Percentiles rank a stretch among this genome's conserved stretches.
Conservation (phyloP, 2,329 filamentous ascomycete species). For the Calonectria fujianensis region DNA sequence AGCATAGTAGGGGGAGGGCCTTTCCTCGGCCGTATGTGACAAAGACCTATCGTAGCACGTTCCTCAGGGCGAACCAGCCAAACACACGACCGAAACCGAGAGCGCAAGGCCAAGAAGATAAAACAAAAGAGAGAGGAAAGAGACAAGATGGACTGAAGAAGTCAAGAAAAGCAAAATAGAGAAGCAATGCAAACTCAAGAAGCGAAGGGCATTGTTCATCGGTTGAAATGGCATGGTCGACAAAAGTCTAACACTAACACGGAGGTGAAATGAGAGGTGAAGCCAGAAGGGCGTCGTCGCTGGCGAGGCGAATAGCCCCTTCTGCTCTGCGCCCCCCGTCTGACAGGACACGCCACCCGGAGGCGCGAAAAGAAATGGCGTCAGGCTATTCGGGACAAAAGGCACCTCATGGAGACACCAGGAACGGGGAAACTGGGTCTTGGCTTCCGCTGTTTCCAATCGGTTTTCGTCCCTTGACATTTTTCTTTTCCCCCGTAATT, state of each 20-base stretch:
- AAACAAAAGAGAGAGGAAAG: background rate
- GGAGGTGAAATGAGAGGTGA: slow-evolving; percentile 4
- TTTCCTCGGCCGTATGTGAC: slow-evolving; percentile 31
- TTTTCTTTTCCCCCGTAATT: background rate
- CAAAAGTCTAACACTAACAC: background rate
- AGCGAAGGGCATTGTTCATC: background rate
- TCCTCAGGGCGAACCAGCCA: slow-evolving; percentile 26
- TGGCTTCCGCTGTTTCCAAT: slow-evolving; percentile 38
- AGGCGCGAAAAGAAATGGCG: slow-evolving; percentile 29
- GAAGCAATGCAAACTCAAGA: background rate
- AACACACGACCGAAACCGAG: slow-evolving; percentile 23
- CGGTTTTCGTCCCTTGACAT: slow-evolving; percentile 20
- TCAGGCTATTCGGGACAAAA: slow-evolving; percentile 50
- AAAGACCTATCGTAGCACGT: slow-evolving; percentile 27
- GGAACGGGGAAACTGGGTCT: slow-evolving; percentile 33
- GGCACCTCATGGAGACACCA: slow-evolving; percentile 52
- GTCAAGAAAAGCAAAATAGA: slow-evolving; percentile 14
- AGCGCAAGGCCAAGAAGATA: slow-evolving; percentile 10
- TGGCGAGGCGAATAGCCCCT: slow-evolving; percentile 25
- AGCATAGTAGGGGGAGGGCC: slow-evolving; percentile 10
- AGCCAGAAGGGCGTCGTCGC: slow-evolving; percentile 7
- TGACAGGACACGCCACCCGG: slow-evolving; percentile 51
- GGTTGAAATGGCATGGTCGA: background rate
- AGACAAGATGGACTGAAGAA: background rate
- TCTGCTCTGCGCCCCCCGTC: slow-evolving; percentile 8